phyloP scores from a whole-genome alignment of 208 protist species.

The Wallacemonas rigidus region DNA sequence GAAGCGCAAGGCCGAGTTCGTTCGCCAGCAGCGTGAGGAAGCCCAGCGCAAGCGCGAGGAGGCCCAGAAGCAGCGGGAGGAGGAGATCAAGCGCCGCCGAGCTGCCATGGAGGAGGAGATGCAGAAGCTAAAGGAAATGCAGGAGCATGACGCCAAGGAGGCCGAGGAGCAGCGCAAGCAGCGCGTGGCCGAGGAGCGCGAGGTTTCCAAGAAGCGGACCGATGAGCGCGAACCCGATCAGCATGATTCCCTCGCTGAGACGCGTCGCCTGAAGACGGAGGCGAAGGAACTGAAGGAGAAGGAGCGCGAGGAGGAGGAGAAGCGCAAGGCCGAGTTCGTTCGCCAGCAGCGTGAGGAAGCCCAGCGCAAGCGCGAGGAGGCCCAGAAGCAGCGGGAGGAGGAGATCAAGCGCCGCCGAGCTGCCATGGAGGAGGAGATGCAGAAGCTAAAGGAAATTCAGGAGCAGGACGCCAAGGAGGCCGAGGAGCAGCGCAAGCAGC shows the following conservation, averaged over 20 bases:
- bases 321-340: conserved; percentile 29
- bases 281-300: conserved; percentile 17
- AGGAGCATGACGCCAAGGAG: conserved; percentile 36
- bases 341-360: conserved; percentile 31
- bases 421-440: conserved; percentile 19
- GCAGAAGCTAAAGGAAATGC: conserved; percentile 24
- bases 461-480: conserved; percentile 37
- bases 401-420: conserved; percentile 19
- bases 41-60: conserved; percentile 32
- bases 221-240: conserved; percentile 17
- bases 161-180: conserved; percentile 30
- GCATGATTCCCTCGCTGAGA: conserved; percentile 13
- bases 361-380: conserved; percentile 31
- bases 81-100: conserved; percentile 17
- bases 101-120: conserved; percentile 20
- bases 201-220: conserved; percentile 21
- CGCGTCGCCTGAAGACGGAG: conserved; percentile 6
- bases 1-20: conserved; percentile 31
- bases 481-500: conserved; percentile 30
- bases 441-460: conserved; percentile 25
- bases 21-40: conserved; percentile 30
- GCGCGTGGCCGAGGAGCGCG: conserved; percentile 24
- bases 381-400: conserved; percentile 22
- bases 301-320: conserved; percentile 33
- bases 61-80: conserved; percentile 22